phyloP scores from a whole-genome alignment of 129 eudicot species.

The Saussurea involucrata region DNA sequence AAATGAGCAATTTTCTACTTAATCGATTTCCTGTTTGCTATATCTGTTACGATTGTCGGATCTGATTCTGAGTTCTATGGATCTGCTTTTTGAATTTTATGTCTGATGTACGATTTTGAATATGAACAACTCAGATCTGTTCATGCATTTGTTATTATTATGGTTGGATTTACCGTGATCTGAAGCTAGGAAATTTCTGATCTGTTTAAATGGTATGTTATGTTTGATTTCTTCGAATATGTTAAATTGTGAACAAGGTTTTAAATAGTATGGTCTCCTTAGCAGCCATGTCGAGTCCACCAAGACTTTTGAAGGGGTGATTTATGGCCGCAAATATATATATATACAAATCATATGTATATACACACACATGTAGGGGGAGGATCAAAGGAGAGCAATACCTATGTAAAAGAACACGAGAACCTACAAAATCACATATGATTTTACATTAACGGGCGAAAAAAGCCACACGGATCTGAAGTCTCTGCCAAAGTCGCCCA shows the following conservation, averaged over 20 bases:
- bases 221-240: neutral
- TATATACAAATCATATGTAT: too few relatives aligned
- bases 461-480: too few relatives aligned
- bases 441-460: too few relatives aligned
- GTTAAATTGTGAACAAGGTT: neutral
- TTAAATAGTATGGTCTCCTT: neutral
- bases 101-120: neutral
- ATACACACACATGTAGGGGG: too few relatives aligned
- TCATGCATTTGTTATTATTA: neutral
- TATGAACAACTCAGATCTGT: neutral
- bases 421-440: too few relatives aligned
- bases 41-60: neutral
- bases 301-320: neutral
- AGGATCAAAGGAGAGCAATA: too few relatives aligned
- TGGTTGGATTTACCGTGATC: neutral
- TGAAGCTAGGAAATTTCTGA: neutral
- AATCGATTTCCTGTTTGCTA: neutral
- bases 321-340: neutral
- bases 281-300: too few relatives aligned
- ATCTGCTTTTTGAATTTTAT: neutral
- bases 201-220: neutral
- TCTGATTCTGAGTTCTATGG: neutral
- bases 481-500: too few relatives aligned
- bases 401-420: too few relatives aligned
- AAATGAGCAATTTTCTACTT: neutral